Evolutionary conservation across 75 land plant species (phyloP), one percentile per base, ranked within the genome.

Genomic region (Cupressus sempervirens): DNA sequence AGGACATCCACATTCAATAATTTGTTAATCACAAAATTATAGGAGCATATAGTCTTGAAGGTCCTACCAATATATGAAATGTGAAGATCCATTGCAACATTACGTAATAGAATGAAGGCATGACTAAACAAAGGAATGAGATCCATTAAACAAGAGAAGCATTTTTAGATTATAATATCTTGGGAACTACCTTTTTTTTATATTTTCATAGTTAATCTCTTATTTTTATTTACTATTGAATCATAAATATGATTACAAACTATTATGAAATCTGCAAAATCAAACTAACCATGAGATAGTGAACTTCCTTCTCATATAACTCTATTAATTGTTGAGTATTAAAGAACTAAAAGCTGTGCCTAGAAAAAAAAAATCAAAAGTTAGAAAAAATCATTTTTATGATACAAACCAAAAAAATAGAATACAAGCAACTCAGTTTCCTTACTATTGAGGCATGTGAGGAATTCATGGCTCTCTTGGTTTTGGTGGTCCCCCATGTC

Each of bases 261-360:
- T 62, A 29, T n/a, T 62, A 5, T 62, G 18, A 82, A 23, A 7
- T 15, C 7, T 62, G 62, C 48, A 43, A 81, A 48, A 72, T 45
- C 26, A 13, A n/a, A 90, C 92, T n/a, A 83, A 96, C 98, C 98
- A 96, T 88, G 73, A 93, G 94, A 76, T 84, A 93, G 34, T 94
- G 93, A 72, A 98, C 99, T 98, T 98, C 98, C 86, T 98, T 98
- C 82, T 98, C 99, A 88, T 96, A 98, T 54, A 98, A 87, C 85
- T 94, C 98, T 85, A 86, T 98, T 43, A 98, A 84, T 82, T 98
- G 91, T 35, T 89, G 95, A 54, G 91, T 94, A 89, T 98, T 94
- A 85, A 98, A 98, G 83, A 98, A 98, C 85, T 98, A 98, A 81
- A 98, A 98, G 89, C 96, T 98, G 86, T 98, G 99, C 89, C 97